Evolutionary conservation across 495 filamentous ascomycete genomes (phyloP).

Genomic region (Annulohypoxylon moriforme): DNA sequence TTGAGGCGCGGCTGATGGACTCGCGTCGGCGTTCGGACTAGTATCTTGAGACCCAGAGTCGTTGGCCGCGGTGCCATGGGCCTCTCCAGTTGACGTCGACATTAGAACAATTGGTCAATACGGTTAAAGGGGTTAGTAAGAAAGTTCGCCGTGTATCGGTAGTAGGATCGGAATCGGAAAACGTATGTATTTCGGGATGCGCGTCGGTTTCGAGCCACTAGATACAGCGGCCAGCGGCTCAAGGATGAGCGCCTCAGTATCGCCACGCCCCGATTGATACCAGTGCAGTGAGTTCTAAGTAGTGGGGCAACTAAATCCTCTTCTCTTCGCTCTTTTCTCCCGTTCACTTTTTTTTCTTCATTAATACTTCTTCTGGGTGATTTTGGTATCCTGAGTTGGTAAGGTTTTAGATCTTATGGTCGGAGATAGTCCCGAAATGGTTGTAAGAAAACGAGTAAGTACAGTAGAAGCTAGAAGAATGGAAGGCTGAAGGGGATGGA

Average conservation of each 20-base stretch:
- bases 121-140: neutral
- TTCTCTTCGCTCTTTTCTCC: neutral
- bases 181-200: conserved; percentile 21
- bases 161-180: conserved; percentile 6
- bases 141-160: neutral
- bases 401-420: conserved; percentile 7
- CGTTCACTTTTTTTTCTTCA: neutral
- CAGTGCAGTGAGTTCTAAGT: conserved; percentile 2
- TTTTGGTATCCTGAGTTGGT: neutral
- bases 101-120: conserved; percentile 18
- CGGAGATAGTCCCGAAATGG: neutral
- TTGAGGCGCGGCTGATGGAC: conserved; percentile 30
- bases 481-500: neutral
- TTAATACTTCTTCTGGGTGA: neutral
- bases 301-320: neutral
- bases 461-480: conserved; percentile 16
- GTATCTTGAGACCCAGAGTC: conserved; percentile 45
- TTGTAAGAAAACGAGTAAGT: neutral
- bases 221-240: neutral
- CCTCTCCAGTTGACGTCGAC: conserved; percentile 27
- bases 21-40: conserved; percentile 41
- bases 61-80: conserved; percentile 32
- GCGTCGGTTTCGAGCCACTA: conserved; percentile 30
- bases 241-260: conserved; percentile 4
- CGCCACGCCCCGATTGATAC: conserved; percentile 10